Conservation (phyloP, 306 rosid genomes). For the Trifolium dubium region DNA sequence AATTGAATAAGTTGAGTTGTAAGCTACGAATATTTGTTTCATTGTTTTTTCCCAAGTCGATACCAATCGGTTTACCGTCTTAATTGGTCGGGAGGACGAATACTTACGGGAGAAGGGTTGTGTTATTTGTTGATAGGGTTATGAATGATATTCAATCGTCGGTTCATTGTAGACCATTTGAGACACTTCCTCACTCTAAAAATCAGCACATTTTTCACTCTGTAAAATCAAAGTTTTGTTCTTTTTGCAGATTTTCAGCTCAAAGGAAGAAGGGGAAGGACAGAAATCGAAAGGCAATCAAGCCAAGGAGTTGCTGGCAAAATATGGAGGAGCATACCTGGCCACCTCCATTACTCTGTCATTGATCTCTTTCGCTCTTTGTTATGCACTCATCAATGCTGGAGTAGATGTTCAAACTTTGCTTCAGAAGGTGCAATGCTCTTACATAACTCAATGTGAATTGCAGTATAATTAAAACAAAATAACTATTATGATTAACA, state of each 20-base stretch:
- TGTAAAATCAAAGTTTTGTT: constrained; percentile 27
- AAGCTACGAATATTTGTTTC: not conserved
- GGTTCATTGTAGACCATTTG: not conserved
- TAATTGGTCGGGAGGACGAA: not conserved
- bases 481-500: not conserved
- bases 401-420: constrained; percentile 80
- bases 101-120: not conserved
- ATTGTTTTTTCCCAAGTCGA: not conserved
- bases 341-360: constrained; percentile 91
- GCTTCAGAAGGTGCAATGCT: constrained; percentile 72
- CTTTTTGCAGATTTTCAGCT: constrained; percentile 74
- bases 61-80: not conserved
- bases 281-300: constrained; percentile 79
- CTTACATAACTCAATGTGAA: constrained; percentile 4
- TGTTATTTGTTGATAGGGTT: not conserved
- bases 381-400: constrained; percentile 69
- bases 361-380: constrained; percentile 71
- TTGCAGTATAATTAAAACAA: constrained; percentile 15
- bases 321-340: constrained; percentile 91
- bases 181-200: not conserved
- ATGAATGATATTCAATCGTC: not conserved
- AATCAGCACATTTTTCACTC: not conserved
- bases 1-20: not conserved
- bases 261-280: constrained; percentile 71
- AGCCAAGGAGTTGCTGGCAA: constrained; percentile 87